Conservation (phyloP, 2,329 filamentous ascomycete species). For the Fusarium sp. region DNA sequence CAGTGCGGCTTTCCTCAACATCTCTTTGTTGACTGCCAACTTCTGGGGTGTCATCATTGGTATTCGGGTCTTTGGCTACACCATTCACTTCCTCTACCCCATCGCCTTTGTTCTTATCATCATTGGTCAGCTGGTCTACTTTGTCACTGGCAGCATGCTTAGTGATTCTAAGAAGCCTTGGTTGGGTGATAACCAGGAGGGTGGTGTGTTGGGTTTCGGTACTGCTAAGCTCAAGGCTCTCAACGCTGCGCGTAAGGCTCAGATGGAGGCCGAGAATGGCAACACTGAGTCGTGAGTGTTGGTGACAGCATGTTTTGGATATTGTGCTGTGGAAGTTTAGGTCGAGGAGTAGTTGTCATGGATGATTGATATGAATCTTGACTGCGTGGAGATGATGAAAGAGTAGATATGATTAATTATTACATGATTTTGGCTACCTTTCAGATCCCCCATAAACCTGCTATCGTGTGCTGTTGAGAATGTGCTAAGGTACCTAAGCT, state of each 20-base stretch:
- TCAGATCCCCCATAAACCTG: not conserved
- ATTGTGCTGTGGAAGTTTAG: not conserved
- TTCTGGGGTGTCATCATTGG: constrained; percentile 98
- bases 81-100: constrained; percentile 91
- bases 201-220: constrained; percentile 82
- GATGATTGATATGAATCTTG: not conserved
- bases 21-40: constrained; percentile 91
- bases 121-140: constrained; percentile 87
- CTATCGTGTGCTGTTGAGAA: too few relatives aligned
- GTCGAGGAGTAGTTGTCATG: not conserved
- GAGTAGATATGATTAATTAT: constrained; percentile 16
- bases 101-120: constrained; percentile 96
- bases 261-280: constrained; percentile 49
- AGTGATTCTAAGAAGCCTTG: constrained; percentile 96
- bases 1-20: constrained; percentile 95
- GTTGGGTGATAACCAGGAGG: constrained; percentile 89
- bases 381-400: not conserved
- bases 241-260: constrained; percentile 64
- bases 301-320: not conserved
- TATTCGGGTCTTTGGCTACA: constrained; percentile 83
- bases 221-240: constrained; percentile 85
- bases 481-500: too few relatives aligned
- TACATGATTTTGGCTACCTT: not conserved
- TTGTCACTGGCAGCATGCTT: constrained; percentile 82
- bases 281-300: constrained; percentile 2